Evolutionary conservation across 2,329 filamentous ascomycete species (phyloP).

Genomic region (Neonectria neomacrospora): DNA sequence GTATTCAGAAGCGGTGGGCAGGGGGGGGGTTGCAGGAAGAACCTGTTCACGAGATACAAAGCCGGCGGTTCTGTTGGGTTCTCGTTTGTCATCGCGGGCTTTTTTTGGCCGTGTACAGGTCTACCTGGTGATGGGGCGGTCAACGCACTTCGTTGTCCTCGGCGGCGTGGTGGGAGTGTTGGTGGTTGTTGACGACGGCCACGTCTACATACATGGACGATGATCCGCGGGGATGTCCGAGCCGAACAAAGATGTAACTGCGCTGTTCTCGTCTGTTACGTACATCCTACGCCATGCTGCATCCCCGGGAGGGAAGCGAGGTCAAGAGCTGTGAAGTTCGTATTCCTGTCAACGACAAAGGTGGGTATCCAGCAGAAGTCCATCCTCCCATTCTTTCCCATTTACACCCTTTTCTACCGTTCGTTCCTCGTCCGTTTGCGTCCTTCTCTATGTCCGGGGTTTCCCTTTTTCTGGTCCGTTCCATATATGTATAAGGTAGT

Average conservation of each 20-base stretch:
- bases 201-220: background rate
- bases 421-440: background rate
- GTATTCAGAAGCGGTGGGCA: slow-evolving; percentile 23
- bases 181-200: background rate
- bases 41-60: slow-evolving; percentile 13
- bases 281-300: background rate
- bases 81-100: background rate
- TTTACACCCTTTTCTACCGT: background rate
- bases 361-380: slow-evolving; percentile 12
- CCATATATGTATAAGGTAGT: slow-evolving; percentile 25
- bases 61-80: background rate
- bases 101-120: background rate
- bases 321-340: slow-evolving; percentile 7
- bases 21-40: background rate
- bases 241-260: background rate
- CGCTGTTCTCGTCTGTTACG: background rate
- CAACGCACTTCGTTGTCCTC: background rate
- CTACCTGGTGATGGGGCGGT: background rate
- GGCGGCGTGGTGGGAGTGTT: background rate
- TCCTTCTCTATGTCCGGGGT: background rate
- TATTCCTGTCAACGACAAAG: slow-evolving; percentile 7
- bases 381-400: slow-evolving; percentile 5
- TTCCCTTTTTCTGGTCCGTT: slow-evolving; percentile 5
- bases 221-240: slow-evolving; percentile 3
- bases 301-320: background rate